A percentile compares a stretch with the other conserved stretches of the same genome.
These are phyloP conservation scores for Nitzschia sp. DNA, from an alignment of 108 stramenopile genomes.

Conservation along the genomic window DNA sequence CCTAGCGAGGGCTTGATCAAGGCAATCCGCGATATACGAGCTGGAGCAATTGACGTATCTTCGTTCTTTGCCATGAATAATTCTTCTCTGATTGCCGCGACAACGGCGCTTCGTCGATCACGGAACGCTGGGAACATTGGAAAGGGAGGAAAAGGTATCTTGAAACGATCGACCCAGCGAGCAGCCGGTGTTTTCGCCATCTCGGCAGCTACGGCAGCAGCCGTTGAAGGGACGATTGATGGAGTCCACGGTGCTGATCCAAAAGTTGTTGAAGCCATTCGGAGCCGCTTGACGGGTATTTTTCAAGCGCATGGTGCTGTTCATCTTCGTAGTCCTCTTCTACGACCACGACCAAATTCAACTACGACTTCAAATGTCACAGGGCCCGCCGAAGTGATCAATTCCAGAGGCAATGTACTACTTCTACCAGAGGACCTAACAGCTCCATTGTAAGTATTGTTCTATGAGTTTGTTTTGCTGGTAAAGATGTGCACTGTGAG, in stretches of 20 bases:
- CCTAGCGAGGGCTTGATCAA: slow-evolving; percentile 36
- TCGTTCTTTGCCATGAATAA: slow-evolving; percentile 68
- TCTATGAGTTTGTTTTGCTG: too few relatives aligned
- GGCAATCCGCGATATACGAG: slow-evolving; percentile 38
- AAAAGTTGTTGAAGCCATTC: slow-evolving; percentile 54
- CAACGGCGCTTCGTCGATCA: slow-evolving; percentile 59
- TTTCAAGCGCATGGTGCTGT: slow-evolving; percentile 78
- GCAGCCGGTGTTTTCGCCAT: slow-evolving; percentile 65
- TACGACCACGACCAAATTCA: slow-evolving; percentile 47
- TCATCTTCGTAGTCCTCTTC: slow-evolving; percentile 53
- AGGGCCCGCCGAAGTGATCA: slow-evolving; percentile 73
- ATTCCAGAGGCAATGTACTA: slow-evolving; percentile 52
- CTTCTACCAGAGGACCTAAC: slow-evolving; percentile 70
- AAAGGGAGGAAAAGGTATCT: slow-evolving; percentile 61
- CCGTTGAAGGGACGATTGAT: slow-evolving; percentile 54
- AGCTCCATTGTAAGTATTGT: slow-evolving; percentile 45
- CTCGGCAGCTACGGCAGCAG: slow-evolving; percentile 62
- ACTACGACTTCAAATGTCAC: slow-evolving; percentile 10
- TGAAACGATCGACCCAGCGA: slow-evolving; percentile 66
- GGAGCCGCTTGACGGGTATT: slow-evolving; percentile 36
- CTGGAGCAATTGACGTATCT: slow-evolving; percentile 25
- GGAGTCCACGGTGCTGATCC: slow-evolving; percentile 75
- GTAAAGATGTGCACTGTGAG: too few relatives aligned
- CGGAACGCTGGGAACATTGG: slow-evolving; percentile 55
- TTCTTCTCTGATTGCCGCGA: slow-evolving; percentile 63